Percentiles rank a stretch among this genome's conserved stretches.
phyloP scores from a whole-genome alignment of 768 basidiomycete species.

The Pisolithus marmoratus region DNA sequence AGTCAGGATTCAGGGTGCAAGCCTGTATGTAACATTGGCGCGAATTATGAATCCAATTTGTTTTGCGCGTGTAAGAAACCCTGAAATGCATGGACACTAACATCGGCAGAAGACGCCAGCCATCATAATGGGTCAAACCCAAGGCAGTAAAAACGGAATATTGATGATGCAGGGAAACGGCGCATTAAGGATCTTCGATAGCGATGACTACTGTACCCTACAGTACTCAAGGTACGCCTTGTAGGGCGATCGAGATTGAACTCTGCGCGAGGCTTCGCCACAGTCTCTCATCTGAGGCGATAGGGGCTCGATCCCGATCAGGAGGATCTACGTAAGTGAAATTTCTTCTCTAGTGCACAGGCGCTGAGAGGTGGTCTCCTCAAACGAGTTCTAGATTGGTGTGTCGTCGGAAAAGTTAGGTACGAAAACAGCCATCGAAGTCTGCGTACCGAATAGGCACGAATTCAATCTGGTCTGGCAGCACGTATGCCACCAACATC shows the following conservation, averaged over 20 bases:
- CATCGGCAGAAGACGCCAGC: too few species aligned
- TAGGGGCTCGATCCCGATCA: neutral
- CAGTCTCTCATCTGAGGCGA: neutral
- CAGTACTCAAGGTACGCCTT: neutral
- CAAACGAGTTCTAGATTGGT: neutral
- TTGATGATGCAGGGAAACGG: too few species aligned
- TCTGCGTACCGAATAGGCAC: slow-evolving; percentile 13
- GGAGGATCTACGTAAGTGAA: neutral
- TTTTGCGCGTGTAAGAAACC: too few species aligned
- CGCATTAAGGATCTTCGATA: too few species aligned
- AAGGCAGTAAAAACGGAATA: too few species aligned
- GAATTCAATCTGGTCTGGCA: slow-evolving; percentile 9
- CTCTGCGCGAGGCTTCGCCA: neutral
- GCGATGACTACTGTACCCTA: neutral
- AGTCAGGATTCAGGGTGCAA: too few species aligned
- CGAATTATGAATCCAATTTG: too few species aligned
- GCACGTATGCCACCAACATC: slow-evolving; percentile 10
- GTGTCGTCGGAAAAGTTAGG: slow-evolving; percentile 12
- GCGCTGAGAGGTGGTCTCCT: neutral
- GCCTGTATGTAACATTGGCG: too few species aligned
- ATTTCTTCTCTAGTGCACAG: neutral
- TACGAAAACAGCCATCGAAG: slow-evolving; percentile 16
- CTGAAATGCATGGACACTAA: too few species aligned
- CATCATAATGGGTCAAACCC: too few species aligned
- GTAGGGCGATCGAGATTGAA: neutral